phyloP scores from a whole-genome alignment of 805 yeast genomes.

The Saccharomycopsis fermentans region DNA sequence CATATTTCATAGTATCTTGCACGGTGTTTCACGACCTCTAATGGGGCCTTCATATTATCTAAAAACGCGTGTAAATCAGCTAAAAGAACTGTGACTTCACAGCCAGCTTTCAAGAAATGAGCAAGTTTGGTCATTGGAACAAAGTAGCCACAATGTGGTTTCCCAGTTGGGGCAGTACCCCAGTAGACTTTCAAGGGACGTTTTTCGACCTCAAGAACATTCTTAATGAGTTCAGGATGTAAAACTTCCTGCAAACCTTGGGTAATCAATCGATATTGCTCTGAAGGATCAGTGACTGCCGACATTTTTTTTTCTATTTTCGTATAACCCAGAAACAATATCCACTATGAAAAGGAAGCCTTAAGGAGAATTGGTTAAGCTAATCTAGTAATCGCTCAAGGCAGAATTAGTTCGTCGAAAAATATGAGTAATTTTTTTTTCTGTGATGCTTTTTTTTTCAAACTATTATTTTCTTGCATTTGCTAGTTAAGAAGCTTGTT shows the following conservation, averaged over 20 bases:
- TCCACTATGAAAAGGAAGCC: not conserved
- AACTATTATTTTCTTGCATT: not conserved
- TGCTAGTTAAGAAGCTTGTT: not conserved
- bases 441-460: not conserved
- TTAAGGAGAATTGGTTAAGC: not conserved
- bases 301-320: slow-evolving; percentile 3
- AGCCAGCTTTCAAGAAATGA: slow-evolving; percentile 89
- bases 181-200: slow-evolving; percentile 84
- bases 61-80: slow-evolving; percentile 96
- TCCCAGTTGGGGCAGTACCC: slow-evolving; percentile 99
- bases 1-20: slow-evolving; percentile 80
- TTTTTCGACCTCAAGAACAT: slow-evolving; percentile 69
- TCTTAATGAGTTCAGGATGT: slow-evolving; percentile 77
- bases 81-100: slow-evolving; percentile 80
- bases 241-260: slow-evolving; percentile 86
- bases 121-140: slow-evolving; percentile 97
- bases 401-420: not conserved
- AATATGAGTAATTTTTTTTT: not conserved
- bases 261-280: slow-evolving; percentile 66
- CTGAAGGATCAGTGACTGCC: slow-evolving; percentile 36
- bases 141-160: slow-evolving; percentile 97
- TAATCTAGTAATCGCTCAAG: not conserved
- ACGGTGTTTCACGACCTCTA: slow-evolving; percentile 81
- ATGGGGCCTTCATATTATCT: slow-evolving; percentile 97
- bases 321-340: too few species aligned